Evolutionary conservation across 441 rosid species (phyloP).

Genomic region (Gossypium gossypioides): DNA sequence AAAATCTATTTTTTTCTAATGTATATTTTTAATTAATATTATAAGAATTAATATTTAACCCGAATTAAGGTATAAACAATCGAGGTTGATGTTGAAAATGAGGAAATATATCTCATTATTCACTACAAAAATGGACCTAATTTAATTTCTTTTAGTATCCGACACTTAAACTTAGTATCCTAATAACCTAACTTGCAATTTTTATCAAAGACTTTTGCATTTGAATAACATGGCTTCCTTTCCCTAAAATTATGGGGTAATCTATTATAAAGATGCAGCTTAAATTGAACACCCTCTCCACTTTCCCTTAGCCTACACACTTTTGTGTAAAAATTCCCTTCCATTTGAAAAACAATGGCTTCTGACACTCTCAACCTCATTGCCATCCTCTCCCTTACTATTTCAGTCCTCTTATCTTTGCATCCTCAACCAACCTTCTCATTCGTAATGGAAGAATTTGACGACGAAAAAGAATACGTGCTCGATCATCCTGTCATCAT

Average conservation of each 20-base stretch:
- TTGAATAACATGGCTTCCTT: not conserved
- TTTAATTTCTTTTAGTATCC: no score
- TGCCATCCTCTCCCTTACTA: conserved; percentile 19
- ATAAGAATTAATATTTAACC: no score
- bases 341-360: conserved; percentile 20
- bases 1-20: no score
- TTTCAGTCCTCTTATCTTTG: conserved; percentile 22
- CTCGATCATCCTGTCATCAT: conserved; percentile 33
- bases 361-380: conserved; percentile 4
- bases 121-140: no score
- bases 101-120: no score
- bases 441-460: conserved; percentile 12
- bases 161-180: no score
- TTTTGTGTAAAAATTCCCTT: not conserved
- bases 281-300: not conserved
- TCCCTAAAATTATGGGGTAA: not conserved
- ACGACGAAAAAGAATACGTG: conserved; percentile 36
- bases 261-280: not conserved
- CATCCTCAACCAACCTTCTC: conserved; percentile 26
- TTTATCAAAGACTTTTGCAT: no score
- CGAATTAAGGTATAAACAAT: no score
- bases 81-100: no score
- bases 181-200: no score
- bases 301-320: conserved; percentile 17
- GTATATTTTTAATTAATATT: no score